Evolutionary conservation across 192 early-diverging fungal species (phyloP).

Genomic region (Phycomyces blakesleeanus): DNA sequence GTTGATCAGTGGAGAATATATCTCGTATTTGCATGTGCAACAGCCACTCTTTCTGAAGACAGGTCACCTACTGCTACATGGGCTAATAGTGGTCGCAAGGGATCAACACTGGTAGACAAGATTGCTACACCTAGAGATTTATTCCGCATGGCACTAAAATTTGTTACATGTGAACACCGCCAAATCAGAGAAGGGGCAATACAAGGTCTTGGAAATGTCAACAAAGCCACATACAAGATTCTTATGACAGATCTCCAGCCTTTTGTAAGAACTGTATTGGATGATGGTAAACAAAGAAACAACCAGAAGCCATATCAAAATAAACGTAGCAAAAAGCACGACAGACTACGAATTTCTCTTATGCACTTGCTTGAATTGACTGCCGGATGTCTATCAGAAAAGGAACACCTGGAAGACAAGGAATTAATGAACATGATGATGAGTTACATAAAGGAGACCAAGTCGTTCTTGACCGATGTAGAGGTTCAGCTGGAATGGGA

Average conservation of each 20-base stretch:
- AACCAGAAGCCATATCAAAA: constrained; percentile 50
- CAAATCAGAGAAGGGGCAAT: constrained; percentile 68
- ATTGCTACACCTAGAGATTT: constrained; percentile 54
- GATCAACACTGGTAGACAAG: constrained; percentile 41
- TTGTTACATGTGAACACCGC: constrained; percentile 62
- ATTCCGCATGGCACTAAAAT: constrained; percentile 61
- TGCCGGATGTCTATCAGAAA: constrained; percentile 59
- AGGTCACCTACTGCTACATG: constrained; percentile 34
- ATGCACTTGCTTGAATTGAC: constrained; percentile 70
- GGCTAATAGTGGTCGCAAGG: constrained; percentile 39
- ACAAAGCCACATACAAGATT: constrained; percentile 59
- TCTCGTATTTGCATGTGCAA: constrained; percentile 68
- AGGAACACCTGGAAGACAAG: constrained; percentile 55
- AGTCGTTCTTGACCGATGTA: constrained; percentile 70
- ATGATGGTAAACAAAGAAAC: constrained; percentile 56
- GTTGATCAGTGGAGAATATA: constrained; percentile 75
- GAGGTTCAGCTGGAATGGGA: constrained; percentile 83
- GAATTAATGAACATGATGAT: constrained; percentile 61
- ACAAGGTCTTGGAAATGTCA: constrained; percentile 59
- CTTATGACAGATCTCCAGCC: constrained; percentile 68
- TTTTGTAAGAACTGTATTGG: constrained; percentile 50
- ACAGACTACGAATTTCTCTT: constrained; percentile 68
- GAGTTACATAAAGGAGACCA: constrained; percentile 74
- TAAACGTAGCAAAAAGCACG: constrained; percentile 57
- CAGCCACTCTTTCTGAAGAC: constrained; percentile 45